These are phyloP conservation scores for Penicillium daleae DNA, from an alignment of 495 filamentous ascomycete species.

Conservation along the genomic window DNA sequence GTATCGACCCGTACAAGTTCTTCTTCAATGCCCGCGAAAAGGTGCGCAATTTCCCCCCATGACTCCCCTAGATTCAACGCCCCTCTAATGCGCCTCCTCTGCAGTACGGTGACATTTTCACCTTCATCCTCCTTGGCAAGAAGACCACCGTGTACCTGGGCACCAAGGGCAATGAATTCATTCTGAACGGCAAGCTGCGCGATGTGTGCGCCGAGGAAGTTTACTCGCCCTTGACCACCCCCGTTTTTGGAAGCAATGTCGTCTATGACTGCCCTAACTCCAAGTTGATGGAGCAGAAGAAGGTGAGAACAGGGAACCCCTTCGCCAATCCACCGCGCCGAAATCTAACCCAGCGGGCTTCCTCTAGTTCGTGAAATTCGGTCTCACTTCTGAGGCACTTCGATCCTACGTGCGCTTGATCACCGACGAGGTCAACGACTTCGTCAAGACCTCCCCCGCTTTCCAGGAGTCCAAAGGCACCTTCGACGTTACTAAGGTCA, in stretches of 20 bases:
- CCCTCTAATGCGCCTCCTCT: conserved; percentile 18
- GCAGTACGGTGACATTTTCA: conserved; percentile 69
- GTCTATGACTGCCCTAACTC: conserved; percentile 69
- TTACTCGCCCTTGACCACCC: conserved; percentile 62
- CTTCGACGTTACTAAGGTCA: conserved; percentile 56
- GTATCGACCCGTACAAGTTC: conserved; percentile 66
- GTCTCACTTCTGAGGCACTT: conserved; percentile 64
- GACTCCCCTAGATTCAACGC: background rate
- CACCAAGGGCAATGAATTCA: conserved; percentile 65
- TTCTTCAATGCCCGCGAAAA: conserved; percentile 60
- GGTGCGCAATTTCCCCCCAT: conserved; percentile 33
- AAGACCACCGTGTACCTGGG: conserved; percentile 65
- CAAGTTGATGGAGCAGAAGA: conserved; percentile 73
- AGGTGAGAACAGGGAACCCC: conserved; percentile 39
- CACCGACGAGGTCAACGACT: conserved; percentile 55
- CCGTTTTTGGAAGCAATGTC: conserved; percentile 65
- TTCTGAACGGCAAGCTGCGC: conserved; percentile 63
- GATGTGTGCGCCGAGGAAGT: conserved; percentile 69
- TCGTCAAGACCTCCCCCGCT: conserved; percentile 46
- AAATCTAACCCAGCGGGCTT: conserved; percentile 6
- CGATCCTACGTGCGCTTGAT: conserved; percentile 64
- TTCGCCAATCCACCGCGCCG: background rate
- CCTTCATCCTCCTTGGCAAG: conserved; percentile 65
- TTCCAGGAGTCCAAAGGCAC: conserved; percentile 53
- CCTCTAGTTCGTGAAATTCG: conserved; percentile 66